Evolutionary conservation across 2,329 filamentous ascomycete species (phyloP).

Genomic region (Cordyceps fumosorosea): DNA sequence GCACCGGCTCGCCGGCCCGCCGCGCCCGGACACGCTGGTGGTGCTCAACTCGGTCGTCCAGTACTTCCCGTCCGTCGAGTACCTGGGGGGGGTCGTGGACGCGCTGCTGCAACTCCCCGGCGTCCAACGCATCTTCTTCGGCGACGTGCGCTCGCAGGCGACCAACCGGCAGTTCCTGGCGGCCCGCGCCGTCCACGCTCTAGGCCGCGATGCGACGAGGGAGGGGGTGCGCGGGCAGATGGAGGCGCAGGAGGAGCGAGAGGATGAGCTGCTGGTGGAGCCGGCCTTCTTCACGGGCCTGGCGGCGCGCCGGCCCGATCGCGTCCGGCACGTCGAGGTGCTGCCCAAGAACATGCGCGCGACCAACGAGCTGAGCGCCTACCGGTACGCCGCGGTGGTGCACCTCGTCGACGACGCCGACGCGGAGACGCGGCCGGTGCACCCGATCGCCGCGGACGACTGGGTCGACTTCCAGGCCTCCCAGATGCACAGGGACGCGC

Average conservation of each 20-base stretch:
- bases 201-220: constrained; percentile 5
- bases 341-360: constrained; percentile 24
- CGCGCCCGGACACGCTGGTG: constrained; percentile 14
- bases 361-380: constrained; percentile 24
- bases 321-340: constrained; percentile 23
- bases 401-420: constrained; percentile 14
- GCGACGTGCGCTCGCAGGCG: constrained; percentile 19
- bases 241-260: constrained; percentile 13
- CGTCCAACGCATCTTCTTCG: constrained; percentile 16
- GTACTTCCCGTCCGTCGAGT: constrained; percentile 12
- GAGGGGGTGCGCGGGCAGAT: constrained; percentile 13
- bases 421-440: not conserved
- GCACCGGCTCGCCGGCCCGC: not conserved
- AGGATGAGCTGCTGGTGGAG: constrained; percentile 21
- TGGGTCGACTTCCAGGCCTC: constrained; percentile 6
- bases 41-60: constrained; percentile 19
- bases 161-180: constrained; percentile 14
- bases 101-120: not conserved
- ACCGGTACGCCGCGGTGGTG: constrained; percentile 23
- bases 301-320: constrained; percentile 9
- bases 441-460: constrained; percentile 10
- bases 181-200: constrained; percentile 9
- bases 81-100: constrained; percentile 5
- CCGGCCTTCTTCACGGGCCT: constrained; percentile 21
- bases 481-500: constrained; percentile 9